Base-by-base conservation (phyloP, 1,284 basidiomycete species). In the Ganoderma lucidum region DNA sequence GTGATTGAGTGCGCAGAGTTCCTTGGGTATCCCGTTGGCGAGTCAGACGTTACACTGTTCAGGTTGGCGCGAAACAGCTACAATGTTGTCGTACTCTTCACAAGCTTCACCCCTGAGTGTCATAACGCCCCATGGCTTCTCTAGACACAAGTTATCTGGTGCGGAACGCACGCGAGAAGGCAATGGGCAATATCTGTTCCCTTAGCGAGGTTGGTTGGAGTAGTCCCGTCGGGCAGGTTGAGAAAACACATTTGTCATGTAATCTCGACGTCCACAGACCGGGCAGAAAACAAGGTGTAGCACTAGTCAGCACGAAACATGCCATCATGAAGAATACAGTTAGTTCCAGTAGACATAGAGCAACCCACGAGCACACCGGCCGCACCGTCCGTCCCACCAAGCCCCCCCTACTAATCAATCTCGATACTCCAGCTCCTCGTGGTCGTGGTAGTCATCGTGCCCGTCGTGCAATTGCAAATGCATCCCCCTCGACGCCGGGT, bases 351-450 rank as follows among this genome's bases (percentile, higher is more conserved):
- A 59, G 56, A n/a, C 56, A 35, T 59, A 6, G 9, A 23, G 19
- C 35, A 32, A 37, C 62, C 6, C 19, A 15, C 30, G 45, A 48
- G 62, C 19, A 63, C 28, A 15, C 39, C 37, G 15, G 30, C 17
- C 37, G 15, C 39, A 30, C 23, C 23, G 0, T 23, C 23, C 23
- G 19, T 5, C 3, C 12, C 3, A 12, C 59, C 10, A 39, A 59
- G 35, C 12, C 23, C 37, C n/a, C 15, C n/a, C n/a, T 4, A 60
- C 39, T 39, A 15, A 15, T 41, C 74, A 75, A 72, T 76, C 70
- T 35, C 66, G 68, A 66, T 73, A 73, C 56, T 75, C 73, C 9
- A 69, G 45, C n/a, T 76, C 74, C 8, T 62, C 71, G 48, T 71
- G 71, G 44, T 75, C 73, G 37, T 73, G 64, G 28, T 67, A 67